phyloP scores from a whole-genome alignment of 805 yeast genomes.

The Ogataea kodamae region DNA sequence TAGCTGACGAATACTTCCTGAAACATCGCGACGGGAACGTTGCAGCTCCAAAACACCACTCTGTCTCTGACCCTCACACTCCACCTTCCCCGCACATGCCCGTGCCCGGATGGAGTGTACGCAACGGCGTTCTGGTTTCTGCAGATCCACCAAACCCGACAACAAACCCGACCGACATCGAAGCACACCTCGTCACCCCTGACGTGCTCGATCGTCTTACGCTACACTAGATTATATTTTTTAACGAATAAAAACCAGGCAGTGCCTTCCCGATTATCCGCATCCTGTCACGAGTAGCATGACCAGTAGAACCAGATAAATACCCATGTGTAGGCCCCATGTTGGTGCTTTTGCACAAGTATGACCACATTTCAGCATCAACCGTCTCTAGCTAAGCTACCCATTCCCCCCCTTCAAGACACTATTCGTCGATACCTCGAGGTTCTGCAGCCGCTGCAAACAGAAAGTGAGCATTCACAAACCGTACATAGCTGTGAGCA shows the following conservation, averaged over 20 bases:
- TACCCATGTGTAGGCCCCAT: no score
- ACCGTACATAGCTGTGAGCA: conserved; percentile 57
- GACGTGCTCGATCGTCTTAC: conserved; percentile 23
- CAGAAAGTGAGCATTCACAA: conserved; percentile 60
- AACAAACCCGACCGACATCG: conserved; percentile 9
- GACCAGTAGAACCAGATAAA: conserved; percentile 5
- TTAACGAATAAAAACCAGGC: conserved; percentile 7
- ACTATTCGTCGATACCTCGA: conserved; percentile 66
- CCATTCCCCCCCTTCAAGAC: conserved; percentile 71
- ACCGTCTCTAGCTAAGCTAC: conserved; percentile 57
- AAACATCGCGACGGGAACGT: conserved; percentile 16
- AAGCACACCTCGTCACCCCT: conserved; percentile 22
- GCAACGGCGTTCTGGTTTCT: conserved; percentile 15
- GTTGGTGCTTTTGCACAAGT: not conserved
- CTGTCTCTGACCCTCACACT: conserved; percentile 3
- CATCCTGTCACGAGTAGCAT: conserved; percentile 6
- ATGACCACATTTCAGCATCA: conserved; percentile 57
- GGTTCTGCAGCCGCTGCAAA: conserved; percentile 76
- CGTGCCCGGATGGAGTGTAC: conserved; percentile 20
- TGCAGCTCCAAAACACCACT: conserved; percentile 2
- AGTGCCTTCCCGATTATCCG: conserved; percentile 12
- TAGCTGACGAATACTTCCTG: conserved; percentile 27
- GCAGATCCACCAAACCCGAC: conserved; percentile 3
- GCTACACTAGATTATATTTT: conserved; percentile 1
- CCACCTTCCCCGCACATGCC: no score